phyloP scores from a whole-genome alignment of 805 yeast genomes.

The Isabelozyma pseudorhagii region DNA sequence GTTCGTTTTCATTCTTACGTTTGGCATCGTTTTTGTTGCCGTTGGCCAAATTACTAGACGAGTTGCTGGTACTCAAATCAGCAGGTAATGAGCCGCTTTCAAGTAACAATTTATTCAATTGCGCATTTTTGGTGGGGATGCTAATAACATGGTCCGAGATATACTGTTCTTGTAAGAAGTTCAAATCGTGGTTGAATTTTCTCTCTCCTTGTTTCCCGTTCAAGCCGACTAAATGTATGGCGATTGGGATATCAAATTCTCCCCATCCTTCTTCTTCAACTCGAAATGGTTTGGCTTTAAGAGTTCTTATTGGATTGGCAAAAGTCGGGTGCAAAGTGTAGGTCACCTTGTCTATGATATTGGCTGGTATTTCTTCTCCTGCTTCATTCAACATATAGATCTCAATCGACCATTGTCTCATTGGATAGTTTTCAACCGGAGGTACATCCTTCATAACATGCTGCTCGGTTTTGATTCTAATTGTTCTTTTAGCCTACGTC shows the following conservation, averaged over 20 bases:
- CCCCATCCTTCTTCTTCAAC: conserved; percentile 98
- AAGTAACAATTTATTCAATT: conserved; percentile 64
- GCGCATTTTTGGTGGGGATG: conserved; percentile 71
- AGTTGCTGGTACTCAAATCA: conserved; percentile 31
- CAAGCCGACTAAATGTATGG: conserved; percentile 59
- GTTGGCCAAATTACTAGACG: conserved; percentile 11
- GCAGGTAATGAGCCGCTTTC: conserved; percentile 81
- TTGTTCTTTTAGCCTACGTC: conserved; percentile 69
- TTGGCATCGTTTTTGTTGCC: conserved; percentile 16
- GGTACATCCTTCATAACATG: conserved; percentile 77
- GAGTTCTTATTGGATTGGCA: conserved; percentile 77
- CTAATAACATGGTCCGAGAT: conserved; percentile 72
- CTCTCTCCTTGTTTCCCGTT: conserved; percentile 85
- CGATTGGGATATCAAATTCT: conserved; percentile 85
- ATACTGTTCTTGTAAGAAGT: conserved; percentile 75
- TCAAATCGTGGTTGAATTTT: conserved; percentile 83
- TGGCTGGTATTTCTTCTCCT: conserved; percentile 84
- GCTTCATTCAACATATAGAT: conserved; percentile 70
- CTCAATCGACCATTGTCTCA: conserved; percentile 90
- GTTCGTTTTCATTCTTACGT: conserved; percentile 25
- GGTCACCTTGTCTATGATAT: conserved; percentile 85
- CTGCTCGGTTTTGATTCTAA: conserved; percentile 85
- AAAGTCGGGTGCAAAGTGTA: conserved; percentile 95
- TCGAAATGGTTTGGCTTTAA: conserved; percentile 80
- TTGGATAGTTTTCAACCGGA: conserved; percentile 86